phyloP scores from a whole-genome alignment of 2,329 filamentous ascomycete genomes.

The Xylaria sp. region DNA sequence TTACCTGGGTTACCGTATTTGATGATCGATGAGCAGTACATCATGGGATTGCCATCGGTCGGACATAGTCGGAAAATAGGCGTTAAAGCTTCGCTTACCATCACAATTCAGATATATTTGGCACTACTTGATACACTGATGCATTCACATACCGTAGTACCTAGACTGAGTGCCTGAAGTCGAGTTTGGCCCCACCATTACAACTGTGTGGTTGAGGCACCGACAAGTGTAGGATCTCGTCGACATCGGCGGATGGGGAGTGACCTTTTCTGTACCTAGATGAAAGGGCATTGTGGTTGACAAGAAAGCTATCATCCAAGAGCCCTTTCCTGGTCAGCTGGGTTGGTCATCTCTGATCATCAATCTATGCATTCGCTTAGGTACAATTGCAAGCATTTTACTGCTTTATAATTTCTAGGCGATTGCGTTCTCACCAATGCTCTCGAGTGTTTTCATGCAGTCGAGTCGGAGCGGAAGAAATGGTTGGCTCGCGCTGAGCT shows the following conservation, averaged over 20 bases:
- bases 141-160: too few relatives aligned
- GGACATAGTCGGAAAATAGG: constrained; percentile 13
- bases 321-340: constrained; percentile 16
- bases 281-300: constrained; percentile 7
- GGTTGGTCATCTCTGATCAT: constrained; percentile 12
- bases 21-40: background rate
- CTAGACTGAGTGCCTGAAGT: background rate
- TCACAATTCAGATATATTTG: background rate
- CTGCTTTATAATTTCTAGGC: constrained; percentile 20
- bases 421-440: constrained; percentile 26
- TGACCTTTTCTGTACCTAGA: background rate
- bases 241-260: background rate
- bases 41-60: background rate
- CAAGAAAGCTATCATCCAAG: background rate
- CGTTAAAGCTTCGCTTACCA: constrained; percentile 17
- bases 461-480: constrained; percentile 25
- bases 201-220: background rate
- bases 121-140: background rate
- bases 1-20: background rate
- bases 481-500: constrained; percentile 37
- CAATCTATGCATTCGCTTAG: constrained; percentile 26
- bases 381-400: constrained; percentile 7
- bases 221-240: background rate
- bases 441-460: constrained; percentile 19
- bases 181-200: background rate